phyloP scores from a whole-genome alignment of 495 filamentous ascomycete species.

The Clavariopsis aquatica region DNA sequence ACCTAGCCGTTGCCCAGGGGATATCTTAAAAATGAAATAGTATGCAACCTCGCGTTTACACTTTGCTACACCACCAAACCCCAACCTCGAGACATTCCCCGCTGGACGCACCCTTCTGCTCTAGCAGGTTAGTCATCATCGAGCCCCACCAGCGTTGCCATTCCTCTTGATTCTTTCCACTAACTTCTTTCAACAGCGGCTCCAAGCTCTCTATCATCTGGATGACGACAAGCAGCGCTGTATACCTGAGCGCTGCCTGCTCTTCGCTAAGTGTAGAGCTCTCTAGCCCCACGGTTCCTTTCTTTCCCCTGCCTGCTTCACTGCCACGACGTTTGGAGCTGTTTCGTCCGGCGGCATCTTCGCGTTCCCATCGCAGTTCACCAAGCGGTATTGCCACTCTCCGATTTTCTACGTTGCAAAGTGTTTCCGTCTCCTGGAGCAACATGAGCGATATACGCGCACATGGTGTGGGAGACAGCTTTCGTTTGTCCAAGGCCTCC shows the following conservation, averaged over 20 bases:
- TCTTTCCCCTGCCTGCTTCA: conserved; percentile 44
- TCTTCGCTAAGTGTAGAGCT: conserved; percentile 60
- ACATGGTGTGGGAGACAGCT: conserved; percentile 74
- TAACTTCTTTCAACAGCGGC: conserved; percentile 76
- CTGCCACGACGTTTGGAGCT: conserved; percentile 30
- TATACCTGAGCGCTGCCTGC: conserved; percentile 73
- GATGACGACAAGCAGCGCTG: conserved; percentile 77
- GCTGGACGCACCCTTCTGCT: conserved; percentile 72
- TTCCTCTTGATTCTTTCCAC: conserved; percentile 83
- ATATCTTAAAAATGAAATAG: conserved; percentile 20
- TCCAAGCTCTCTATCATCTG: conserved; percentile 88
- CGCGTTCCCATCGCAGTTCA: conserved; percentile 85
- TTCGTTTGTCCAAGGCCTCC: conserved; percentile 70
- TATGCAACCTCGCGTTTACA: conserved; percentile 30
- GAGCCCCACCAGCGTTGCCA: conserved; percentile 89
- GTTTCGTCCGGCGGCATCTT: conserved; percentile 55
- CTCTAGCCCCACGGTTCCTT: conserved; percentile 11
- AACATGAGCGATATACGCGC: conserved; percentile 74
- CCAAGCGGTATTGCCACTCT: conserved; percentile 84
- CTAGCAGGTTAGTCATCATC: conserved; percentile 81
- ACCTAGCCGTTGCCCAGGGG: conserved; percentile 17
- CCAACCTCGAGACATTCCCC: conserved; percentile 92
- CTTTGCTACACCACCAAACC: conserved; percentile 89
- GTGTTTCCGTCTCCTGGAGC: conserved; percentile 71
- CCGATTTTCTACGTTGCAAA: conserved; percentile 70